Evolutionary conservation across 768 basidiomycete species (phyloP).

Genomic region (Strobilomyces echinocephalus): DNA sequence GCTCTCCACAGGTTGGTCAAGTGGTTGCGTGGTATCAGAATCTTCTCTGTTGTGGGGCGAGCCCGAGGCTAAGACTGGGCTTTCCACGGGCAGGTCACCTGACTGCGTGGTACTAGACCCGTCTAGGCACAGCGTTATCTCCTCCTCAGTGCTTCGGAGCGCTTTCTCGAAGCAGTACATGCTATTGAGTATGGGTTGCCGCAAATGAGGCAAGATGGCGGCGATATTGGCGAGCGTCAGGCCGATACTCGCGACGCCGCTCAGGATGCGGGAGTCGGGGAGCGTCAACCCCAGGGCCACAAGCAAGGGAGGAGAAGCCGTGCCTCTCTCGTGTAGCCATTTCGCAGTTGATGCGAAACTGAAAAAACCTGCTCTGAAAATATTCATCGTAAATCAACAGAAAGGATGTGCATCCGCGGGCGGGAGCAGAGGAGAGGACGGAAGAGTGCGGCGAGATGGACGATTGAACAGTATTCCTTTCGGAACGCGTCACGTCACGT

Average conservation of each 20-base stretch:
- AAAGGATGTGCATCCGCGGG: conserved; percentile 3
- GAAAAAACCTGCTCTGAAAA: conserved; percentile 27
- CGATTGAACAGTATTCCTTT: not conserved
- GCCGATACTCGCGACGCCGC: conserved; percentile 22
- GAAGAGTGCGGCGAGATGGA: not conserved
- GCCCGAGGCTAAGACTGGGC: not conserved
- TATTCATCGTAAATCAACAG: conserved; percentile 17
- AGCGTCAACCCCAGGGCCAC: conserved; percentile 22
- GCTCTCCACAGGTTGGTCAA: not conserved
- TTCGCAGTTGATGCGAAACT: conserved; percentile 17
- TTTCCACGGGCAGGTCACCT: not conserved
- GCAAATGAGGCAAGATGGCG: conserved; percentile 20
- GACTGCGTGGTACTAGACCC: not conserved
- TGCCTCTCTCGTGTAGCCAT: conserved; percentile 20
- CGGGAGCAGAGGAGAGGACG: not conserved
- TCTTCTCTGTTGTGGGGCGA: not conserved
- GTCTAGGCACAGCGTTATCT: not conserved
- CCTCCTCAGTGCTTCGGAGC: not conserved
- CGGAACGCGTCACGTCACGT: conserved; percentile 22
- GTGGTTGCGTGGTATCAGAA: too few species aligned
- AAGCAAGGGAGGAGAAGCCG: conserved; percentile 24
- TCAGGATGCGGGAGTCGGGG: conserved; percentile 25
- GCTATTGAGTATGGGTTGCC: conserved; percentile 18
- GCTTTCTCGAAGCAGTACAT: not conserved
- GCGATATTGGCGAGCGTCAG: conserved; percentile 24